phyloP scores from a whole-genome alignment of 768 basidiomycete species.

The Leccinum uliginosum region DNA sequence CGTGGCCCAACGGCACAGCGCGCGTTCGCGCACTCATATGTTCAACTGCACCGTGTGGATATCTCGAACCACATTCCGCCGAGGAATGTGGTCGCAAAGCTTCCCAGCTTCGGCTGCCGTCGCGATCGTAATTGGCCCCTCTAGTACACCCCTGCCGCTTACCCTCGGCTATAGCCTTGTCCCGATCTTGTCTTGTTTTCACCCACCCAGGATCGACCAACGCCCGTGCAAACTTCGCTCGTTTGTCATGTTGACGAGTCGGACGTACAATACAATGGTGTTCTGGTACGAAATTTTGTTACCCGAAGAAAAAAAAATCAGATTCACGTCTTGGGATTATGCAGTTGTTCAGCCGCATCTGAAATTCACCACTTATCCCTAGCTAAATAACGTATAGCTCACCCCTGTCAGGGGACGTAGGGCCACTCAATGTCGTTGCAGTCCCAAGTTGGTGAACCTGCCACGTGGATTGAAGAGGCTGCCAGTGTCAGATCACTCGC shows the following conservation, averaged over 20 bases:
- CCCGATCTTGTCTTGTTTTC: conserved; percentile 44
- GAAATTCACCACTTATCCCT: not conserved
- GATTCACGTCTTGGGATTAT: not conserved
- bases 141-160: conserved; percentile 18
- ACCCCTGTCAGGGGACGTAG: not conserved
- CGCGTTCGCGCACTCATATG: not conserved
- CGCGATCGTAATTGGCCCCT: conserved; percentile 5
- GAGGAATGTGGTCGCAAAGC: conserved; percentile 4
- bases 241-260: not conserved
- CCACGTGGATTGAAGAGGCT: not conserved
- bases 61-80: not conserved
- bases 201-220: conserved; percentile 95
- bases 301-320: no score
- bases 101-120: conserved; percentile 8
- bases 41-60: not conserved
- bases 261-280: no score
- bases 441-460: no score
- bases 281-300: no score
- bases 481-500: not conserved
- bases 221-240: conserved; percentile 36
- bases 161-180: conserved; percentile 23
- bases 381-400: not conserved
- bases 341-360: not conserved
- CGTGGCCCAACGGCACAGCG: not conserved
- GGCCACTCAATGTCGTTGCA: not conserved